Evolutionary conservation across 352 stramenopile genomes (phyloP), one percentile per base, ranked within the genome.

Genomic region (Globisporangium cylindrosporum): DNA sequence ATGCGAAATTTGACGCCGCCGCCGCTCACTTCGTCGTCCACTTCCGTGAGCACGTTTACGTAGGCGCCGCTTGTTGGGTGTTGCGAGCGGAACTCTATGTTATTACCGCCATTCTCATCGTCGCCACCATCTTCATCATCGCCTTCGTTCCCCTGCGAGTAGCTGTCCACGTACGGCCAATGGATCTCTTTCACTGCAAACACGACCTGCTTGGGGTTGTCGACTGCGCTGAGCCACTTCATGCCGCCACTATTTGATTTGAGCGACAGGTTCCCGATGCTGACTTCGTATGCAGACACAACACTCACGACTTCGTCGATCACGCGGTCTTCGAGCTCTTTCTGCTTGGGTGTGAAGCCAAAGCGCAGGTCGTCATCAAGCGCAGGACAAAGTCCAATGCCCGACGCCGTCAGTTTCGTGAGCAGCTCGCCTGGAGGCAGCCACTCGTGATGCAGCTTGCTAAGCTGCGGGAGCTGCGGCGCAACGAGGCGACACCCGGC

Each of bases 101-200:
- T 32, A 18, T 20, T 58, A 29, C 27, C 48, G 25, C 53, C 36
- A 22, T 12, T 27, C 12, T 27, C 4, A 18, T 22, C 36, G 20
- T 22, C 25, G 29, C 62, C 22, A 6, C 74, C 55, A 32, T 62
- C 69, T n/a, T 68, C 62, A 18, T 38, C 70, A 15, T 72, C 63
- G 7, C 65, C 58, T 22, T 69, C 62, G 25, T 57, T 43, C 7
- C 38, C 34, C n/a, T 48, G 38, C 8, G 25, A 49, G n/a, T 68
- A 46, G 5, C 71, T 46, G 3, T 73, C 73, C 25, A 91, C 81
- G 59, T 91, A 91, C n/a, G 84, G 86, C 82, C 84, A 94, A 32
- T 86, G 73, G 63, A 94, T 89, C 62, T 93, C 86, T 59, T 81
- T 82, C 38, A 94, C 81, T 4, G 73, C 73, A 61, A 94, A 92